Evolutionary conservation across 192 early-diverging fungal genomes (phyloP).

Genomic region (Spizellomyces sp.): DNA sequence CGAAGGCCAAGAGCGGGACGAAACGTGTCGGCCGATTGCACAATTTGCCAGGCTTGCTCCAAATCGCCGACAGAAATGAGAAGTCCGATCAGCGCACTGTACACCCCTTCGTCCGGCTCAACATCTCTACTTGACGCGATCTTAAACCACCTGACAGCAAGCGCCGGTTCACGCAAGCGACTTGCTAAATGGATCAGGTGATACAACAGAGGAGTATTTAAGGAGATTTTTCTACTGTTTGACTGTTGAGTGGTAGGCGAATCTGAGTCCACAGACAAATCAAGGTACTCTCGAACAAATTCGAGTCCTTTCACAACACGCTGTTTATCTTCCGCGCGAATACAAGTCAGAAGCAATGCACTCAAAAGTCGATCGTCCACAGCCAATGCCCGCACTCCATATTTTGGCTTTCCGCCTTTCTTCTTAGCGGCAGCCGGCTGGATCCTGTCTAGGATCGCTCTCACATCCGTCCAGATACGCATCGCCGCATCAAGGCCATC

Average conservation of each 20-base stretch:
- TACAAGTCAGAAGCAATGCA: constrained; percentile 13
- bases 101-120: constrained; percentile 5
- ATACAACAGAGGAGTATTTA: constrained; percentile 3
- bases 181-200: constrained; percentile 11
- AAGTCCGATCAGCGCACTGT: constrained; percentile 10
- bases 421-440: constrained; percentile 1
- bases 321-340: constrained; percentile 8
- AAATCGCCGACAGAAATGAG: constrained; percentile 5
- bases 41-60: constrained; percentile 18
- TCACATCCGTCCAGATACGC: constrained; percentile 10
- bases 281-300: constrained; percentile 6
- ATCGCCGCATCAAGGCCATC: constrained; percentile 1
- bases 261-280: not conserved
- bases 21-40: not conserved
- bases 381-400: no score
- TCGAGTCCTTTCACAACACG: constrained; percentile 3
- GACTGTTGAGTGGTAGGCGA: not conserved
- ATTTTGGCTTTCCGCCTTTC: not conserved
- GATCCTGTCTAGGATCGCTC: not conserved
- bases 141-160: constrained; percentile 11
- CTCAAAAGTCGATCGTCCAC: constrained; percentile 11
- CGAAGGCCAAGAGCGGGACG: not conserved
- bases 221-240: not conserved
- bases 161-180: constrained; percentile 10
- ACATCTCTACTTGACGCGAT: not conserved